These are phyloP conservation scores for Patellifolia procumbens DNA, from an alignment of 179 eudicot genomes.

Conservation along the genomic window DNA sequence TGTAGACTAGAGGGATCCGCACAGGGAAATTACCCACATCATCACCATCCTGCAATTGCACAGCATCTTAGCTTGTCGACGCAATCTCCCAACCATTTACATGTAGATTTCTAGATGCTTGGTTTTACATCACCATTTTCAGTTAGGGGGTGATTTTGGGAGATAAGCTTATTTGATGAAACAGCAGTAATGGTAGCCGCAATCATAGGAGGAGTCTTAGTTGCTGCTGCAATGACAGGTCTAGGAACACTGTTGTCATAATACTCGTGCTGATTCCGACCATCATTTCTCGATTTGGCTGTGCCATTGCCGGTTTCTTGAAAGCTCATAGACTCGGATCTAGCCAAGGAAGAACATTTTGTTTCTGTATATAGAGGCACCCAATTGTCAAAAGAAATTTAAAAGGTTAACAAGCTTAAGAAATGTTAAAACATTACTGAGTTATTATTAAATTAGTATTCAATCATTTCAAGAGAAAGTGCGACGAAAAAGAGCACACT, in stretches of 20 bases:
- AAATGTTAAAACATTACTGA: too few relatives aligned
- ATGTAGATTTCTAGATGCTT: conserved; percentile 25
- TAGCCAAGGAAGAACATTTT: conserved; percentile 59
- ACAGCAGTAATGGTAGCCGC: conserved; percentile 35
- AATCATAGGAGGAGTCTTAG: conserved; percentile 27
- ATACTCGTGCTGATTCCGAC: conserved; percentile 38
- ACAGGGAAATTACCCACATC: conserved; percentile 1
- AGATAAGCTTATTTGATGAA: conserved; percentile 32
- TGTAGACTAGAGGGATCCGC: conserved; percentile 9
- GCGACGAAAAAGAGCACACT: neutral
- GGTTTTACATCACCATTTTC: conserved; percentile 51
- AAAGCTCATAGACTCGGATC: conserved; percentile 44
- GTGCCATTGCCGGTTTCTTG: conserved; percentile 39
- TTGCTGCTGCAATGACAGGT: conserved; percentile 24
- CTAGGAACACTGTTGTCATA: conserved; percentile 34
- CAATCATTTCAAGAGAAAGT: neutral
- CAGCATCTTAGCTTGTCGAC: conserved; percentile 19
- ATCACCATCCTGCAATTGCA: conserved; percentile 7
- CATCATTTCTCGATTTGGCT: conserved; percentile 32
- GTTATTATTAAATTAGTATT: neutral
- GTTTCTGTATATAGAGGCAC: conserved; percentile 50
- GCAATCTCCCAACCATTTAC: conserved; percentile 11
- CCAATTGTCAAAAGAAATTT: neutral
- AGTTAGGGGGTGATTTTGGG: conserved; percentile 36
- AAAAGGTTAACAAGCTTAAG: neutral